phyloP scores from a whole-genome alignment of 495 filamentous ascomycete genomes.

The Pyronema omphalodes region DNA sequence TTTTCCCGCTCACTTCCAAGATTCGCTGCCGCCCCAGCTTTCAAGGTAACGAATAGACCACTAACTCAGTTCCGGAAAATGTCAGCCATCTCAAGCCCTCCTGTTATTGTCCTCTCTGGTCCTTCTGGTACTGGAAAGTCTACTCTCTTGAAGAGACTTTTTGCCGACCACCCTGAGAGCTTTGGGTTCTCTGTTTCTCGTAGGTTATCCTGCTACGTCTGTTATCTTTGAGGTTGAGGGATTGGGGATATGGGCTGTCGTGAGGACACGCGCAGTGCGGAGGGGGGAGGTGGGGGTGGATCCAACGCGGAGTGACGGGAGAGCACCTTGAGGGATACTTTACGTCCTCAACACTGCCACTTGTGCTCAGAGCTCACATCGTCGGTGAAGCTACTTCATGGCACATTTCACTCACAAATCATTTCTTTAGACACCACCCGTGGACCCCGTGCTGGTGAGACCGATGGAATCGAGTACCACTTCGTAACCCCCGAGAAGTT shows the following conservation, averaged over 20 bases:
- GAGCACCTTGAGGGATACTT: too few relatives aligned
- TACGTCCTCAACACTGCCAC: neutral
- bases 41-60: neutral
- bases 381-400: neutral
- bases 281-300: neutral
- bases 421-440: slow-evolving; percentile 48
- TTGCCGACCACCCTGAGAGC: slow-evolving; percentile 44
- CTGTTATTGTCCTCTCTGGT: slow-evolving; percentile 73
- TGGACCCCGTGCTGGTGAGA: slow-evolving; percentile 53
- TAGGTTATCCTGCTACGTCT: slow-evolving; percentile 1
- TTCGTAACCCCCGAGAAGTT: slow-evolving; percentile 54
- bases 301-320: neutral
- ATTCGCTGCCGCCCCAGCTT: too few relatives aligned
- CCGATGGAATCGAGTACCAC: slow-evolving; percentile 63
- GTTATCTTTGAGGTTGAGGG: too few relatives aligned
- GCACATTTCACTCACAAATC: neutral
- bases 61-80: neutral
- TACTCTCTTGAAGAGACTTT: slow-evolving; percentile 60
- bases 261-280: neutral
- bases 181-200: slow-evolving; percentile 67
- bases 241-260: neutral
- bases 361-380: neutral
- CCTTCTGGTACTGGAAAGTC: slow-evolving; percentile 75
- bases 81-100: slow-evolving; percentile 7
- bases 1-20: too few relatives aligned